These are phyloP conservation scores for Teunomyces panamensis DNA, from an alignment of 805 yeast genomes.

Conservation along the genomic window DNA sequence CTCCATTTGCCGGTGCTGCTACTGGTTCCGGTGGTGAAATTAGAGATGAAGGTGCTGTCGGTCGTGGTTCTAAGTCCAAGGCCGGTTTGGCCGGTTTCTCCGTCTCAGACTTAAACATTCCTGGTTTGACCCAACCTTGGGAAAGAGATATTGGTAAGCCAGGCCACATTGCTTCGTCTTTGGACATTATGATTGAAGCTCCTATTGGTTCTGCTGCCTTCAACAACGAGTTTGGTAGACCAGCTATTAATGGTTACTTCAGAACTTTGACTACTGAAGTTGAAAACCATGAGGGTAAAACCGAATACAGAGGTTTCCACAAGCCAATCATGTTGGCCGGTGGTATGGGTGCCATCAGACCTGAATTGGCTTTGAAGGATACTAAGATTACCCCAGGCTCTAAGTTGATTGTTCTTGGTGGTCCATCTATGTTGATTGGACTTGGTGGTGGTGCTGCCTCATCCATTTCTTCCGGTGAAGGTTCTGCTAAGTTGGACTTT, in stretches of 20 bases:
- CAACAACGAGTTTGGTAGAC: constrained; percentile 98
- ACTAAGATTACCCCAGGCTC: constrained; percentile 89
- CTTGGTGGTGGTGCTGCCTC: constrained; percentile 99
- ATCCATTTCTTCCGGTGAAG: constrained; percentile 93
- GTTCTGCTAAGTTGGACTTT: constrained; percentile 92
- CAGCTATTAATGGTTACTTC: constrained; percentile 94
- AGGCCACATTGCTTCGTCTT: constrained; percentile 83
- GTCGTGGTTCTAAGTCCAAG: constrained; percentile 95
- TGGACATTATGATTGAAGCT: constrained; percentile 95
- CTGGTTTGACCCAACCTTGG: constrained; percentile 90
- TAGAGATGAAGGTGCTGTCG: constrained; percentile 99
- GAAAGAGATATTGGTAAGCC: constrained; percentile 90
- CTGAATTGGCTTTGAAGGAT: constrained; percentile 85
- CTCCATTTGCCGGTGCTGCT: constrained; percentile 99
- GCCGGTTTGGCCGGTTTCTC: constrained; percentile 95
- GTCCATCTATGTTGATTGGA: constrained; percentile 97
- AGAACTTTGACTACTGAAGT: constrained; percentile 88
- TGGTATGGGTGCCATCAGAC: constrained; percentile 96
- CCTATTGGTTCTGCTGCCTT: constrained; percentile 98
- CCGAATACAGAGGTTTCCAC: constrained; percentile 91
- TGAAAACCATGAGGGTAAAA: constrained; percentile 54
- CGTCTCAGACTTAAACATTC: constrained; percentile 87
- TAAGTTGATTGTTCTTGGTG: constrained; percentile 89
- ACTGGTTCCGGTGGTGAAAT: constrained; percentile 99
- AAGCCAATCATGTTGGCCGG: constrained; percentile 99